Evolutionary conservation across 139 green algal genomes (phyloP), one percentile per base, ranked within the genome.

Genomic region (Chlorella sp.): DNA sequence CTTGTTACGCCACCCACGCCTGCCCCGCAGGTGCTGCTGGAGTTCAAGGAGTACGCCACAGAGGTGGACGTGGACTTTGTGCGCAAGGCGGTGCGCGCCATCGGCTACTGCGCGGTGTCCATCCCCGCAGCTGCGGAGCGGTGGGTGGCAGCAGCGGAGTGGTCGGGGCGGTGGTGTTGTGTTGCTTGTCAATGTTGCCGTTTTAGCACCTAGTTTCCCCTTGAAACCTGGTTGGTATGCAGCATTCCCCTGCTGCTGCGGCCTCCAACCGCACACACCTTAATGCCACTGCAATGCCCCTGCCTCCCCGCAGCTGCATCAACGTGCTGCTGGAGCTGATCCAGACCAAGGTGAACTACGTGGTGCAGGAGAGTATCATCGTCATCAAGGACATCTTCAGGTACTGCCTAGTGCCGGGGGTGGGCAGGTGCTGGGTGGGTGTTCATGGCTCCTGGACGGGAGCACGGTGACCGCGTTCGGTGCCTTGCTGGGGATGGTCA

Each of bases 11-110:
- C 36, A n/a, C 9, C n/a, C 65, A 72, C 44, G 15, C 18, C 2
- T 74, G 32, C 67, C 34, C n/a, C n/a, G 9, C 86, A 96, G 90
- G 96, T 99, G 44, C 94, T 99, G 57, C 89, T 98, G 51, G 98
- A 99, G 91, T 96, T 99, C 82, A 99, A 99, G 91, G 98, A 99
- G 91, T 99, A 99, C 79, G 96, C 97, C 3, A 96, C 97, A 26
- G 98, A 99, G 90, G 96, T 99, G 79, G 98, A 99, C 76, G 95
- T 99, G 55, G 98, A 99, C 88, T 99, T 99, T 90, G 97, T 99
- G 63, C 91, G 97, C 56, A 97, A 97, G 87, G 90, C 94, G 44
- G 96, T 98, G 72, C 90, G 95, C 63, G 96, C 96, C 41, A 99
- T 99, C 72, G 97, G 97, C 6, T 91, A 94, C 39, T 99, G 96